phyloP scores from a whole-genome alignment of 1,139 yeast genomes.

The Scheffersomyces parashehatae region DNA sequence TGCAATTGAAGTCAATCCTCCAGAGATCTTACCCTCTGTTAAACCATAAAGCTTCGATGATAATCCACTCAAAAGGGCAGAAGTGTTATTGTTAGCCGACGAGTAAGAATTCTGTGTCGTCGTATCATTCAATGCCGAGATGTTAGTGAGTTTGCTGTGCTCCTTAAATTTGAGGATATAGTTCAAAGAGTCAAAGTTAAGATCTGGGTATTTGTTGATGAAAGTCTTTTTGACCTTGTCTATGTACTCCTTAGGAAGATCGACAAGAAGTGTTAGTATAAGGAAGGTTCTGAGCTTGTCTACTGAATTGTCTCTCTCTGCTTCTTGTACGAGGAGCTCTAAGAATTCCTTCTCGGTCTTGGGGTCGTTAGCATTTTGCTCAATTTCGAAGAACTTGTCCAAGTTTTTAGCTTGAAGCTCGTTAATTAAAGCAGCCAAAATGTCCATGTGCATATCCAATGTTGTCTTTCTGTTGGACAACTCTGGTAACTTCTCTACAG shows the following conservation, averaged over 20 bases:
- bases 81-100: constrained; percentile 27
- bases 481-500: constrained; percentile 90
- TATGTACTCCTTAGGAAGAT: constrained; percentile 63
- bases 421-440: constrained; percentile 78
- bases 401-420: constrained; percentile 82
- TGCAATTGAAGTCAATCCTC: constrained; percentile 83
- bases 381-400: constrained; percentile 91
- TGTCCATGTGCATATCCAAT: constrained; percentile 96
- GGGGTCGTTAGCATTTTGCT: constrained; percentile 69
- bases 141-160: constrained; percentile 63
- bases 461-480: constrained; percentile 84
- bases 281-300: constrained; percentile 90
- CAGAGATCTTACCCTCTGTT: constrained; percentile 77
- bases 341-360: constrained; percentile 61
- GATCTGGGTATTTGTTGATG: constrained; percentile 50
- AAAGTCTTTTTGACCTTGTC: constrained; percentile 67
- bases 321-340: constrained; percentile 50
- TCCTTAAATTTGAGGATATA: constrained; percentile 83
- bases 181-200: constrained; percentile 63
- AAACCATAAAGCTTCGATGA: constrained; percentile 78
- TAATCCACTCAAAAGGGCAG: constrained; percentile 75
- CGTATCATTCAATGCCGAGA: constrained; percentile 33
- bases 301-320: constrained; percentile 57
- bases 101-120: constrained; percentile 18
- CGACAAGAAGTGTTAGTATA: constrained; percentile 58